Evolutionary conservation across 1,284 basidiomycete species (phyloP).

Genomic region (Boletus sp.): DNA sequence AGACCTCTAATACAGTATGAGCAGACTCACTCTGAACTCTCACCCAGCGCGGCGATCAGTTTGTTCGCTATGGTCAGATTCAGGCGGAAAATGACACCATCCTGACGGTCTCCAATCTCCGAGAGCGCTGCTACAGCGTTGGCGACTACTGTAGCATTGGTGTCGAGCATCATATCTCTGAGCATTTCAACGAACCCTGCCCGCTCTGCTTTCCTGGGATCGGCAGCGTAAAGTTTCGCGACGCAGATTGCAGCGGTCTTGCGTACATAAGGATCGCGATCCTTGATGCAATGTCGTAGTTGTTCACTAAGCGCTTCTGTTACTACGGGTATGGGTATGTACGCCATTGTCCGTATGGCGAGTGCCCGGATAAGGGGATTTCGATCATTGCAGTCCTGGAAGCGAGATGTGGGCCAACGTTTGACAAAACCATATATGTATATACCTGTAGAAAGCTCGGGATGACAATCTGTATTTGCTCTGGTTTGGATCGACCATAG

Average conservation of each 20-base stretch:
- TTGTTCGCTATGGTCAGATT: conserved; percentile 83
- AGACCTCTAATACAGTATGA: background rate
- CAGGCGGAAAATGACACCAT: conserved; percentile 85
- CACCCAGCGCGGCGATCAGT: conserved; percentile 77
- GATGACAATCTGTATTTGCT: conserved; percentile 85
- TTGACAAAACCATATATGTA: conserved; percentile 1
- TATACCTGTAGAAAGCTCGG: conserved; percentile 83
- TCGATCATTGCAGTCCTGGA: conserved; percentile 84
- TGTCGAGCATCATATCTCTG: conserved; percentile 85
- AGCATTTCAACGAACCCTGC: conserved; percentile 83
- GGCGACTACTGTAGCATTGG: conserved; percentile 91
- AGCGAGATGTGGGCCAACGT: conserved; percentile 6
- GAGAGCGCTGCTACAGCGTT: conserved; percentile 93
- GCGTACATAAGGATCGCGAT: conserved; percentile 91
- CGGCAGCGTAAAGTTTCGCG: conserved; percentile 85
- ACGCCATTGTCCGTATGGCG: conserved; percentile 94
- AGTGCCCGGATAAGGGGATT: conserved; percentile 91
- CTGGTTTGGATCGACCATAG: conserved; percentile 85
- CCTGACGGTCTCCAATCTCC: conserved; percentile 87
- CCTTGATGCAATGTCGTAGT: conserved; percentile 82
- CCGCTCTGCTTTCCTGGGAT: conserved; percentile 80
- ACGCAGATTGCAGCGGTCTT: conserved; percentile 95
- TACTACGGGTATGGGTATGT: conserved; percentile 83
- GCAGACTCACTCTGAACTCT: conserved; percentile 82
- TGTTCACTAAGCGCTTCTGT: conserved; percentile 80